These are phyloP conservation scores for Mortierella sp. DNA, from an alignment of 371 early-diverging fungal genomes.

Conservation along the genomic window DNA sequence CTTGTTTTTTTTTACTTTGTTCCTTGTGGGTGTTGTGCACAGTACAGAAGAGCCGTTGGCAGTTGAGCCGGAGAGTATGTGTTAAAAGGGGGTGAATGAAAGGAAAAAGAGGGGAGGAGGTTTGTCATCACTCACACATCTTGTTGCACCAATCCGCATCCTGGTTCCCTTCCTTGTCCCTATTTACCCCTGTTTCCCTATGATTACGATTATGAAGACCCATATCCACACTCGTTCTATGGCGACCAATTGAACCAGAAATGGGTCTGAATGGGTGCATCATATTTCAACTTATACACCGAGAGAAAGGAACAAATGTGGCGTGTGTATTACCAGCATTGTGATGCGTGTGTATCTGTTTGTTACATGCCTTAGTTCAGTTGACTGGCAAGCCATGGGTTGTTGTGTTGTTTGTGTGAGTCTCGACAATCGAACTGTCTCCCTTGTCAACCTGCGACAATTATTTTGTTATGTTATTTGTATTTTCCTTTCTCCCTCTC, in stretches of 20 bases:
- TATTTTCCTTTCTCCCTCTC: background rate
- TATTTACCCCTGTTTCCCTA: no score
- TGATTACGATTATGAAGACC: no score
- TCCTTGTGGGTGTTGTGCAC: background rate
- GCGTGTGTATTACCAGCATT: no score
- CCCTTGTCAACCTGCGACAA: background rate
- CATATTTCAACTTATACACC: no score
- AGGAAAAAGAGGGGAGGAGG: background rate
- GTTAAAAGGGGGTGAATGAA: no score
- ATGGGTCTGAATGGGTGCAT: no score
- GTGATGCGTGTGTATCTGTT: no score
- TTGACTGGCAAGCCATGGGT: background rate
- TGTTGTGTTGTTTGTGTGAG: background rate
- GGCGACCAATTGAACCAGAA: no score
- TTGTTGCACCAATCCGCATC: background rate
- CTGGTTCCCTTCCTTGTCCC: background rate
- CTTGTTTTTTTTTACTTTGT: background rate
- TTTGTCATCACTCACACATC: background rate
- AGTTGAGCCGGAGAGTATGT: background rate
- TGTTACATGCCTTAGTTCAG: background rate
- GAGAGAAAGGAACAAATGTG: no score
- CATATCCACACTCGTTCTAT: no score
- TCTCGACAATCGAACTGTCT: slow-evolving; percentile 1
- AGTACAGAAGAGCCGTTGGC: background rate
- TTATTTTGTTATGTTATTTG: background rate